These are phyloP conservation scores for Mycena pura DNA, from an alignment of 768 basidiomycete genomes.

Conservation along the genomic window DNA sequence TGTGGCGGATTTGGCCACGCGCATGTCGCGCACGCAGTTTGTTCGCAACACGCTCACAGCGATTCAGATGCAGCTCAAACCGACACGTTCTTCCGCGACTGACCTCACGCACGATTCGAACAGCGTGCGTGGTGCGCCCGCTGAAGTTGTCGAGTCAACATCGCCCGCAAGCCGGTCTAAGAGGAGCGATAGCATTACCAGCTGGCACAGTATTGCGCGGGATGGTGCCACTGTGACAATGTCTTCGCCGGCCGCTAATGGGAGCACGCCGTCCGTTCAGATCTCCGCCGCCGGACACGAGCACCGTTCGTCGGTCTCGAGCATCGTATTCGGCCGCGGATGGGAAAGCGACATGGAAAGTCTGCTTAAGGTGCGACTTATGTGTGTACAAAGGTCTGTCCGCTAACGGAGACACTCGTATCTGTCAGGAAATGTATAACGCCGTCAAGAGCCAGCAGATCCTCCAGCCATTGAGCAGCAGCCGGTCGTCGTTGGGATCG, in stretches of 20 bases:
- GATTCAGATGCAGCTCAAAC: constrained; percentile 79
- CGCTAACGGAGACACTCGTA: neutral
- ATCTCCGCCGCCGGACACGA: constrained; percentile 51
- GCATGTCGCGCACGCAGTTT: constrained; percentile 94
- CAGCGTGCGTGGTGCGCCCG: constrained; percentile 61
- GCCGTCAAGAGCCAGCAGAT: constrained; percentile 93
- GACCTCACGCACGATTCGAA: constrained; percentile 74
- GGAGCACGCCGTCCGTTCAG: constrained; percentile 71
- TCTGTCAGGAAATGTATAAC: constrained; percentile 96
- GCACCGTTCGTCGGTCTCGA: constrained; percentile 31
- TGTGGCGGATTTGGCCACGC: constrained; percentile 84
- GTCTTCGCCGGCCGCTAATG: constrained; percentile 50
- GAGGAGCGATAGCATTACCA: constrained; percentile 83
- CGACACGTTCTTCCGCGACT: constrained; percentile 59
- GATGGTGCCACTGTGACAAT: constrained; percentile 53
- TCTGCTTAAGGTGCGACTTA: constrained; percentile 72
- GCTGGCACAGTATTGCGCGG: constrained; percentile 80
- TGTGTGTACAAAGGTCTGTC: neutral
- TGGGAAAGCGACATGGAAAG: constrained; percentile 91
- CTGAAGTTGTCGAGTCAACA: constrained; percentile 50
- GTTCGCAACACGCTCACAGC: constrained; percentile 90
- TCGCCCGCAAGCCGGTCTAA: constrained; percentile 56
- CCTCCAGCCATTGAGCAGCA: constrained; percentile 73
- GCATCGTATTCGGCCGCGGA: constrained; percentile 60
- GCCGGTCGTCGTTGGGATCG: constrained; percentile 62